Base-by-base conservation (phyloP, 2,329 filamentous ascomycete genomes). In the Aulographum hederae region DNA sequence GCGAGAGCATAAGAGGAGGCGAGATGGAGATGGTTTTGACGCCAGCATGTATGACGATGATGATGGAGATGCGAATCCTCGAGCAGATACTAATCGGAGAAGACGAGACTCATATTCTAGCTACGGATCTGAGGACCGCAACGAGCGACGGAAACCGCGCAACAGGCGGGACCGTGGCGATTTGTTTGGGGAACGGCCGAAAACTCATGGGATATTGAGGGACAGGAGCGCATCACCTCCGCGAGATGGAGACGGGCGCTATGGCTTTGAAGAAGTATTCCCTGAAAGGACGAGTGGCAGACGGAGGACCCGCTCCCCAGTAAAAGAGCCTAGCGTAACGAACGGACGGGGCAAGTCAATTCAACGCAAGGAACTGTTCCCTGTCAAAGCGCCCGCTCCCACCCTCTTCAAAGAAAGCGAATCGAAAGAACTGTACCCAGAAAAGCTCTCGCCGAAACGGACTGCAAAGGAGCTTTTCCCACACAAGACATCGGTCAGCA, bases 41-140 rank as follows among this genome's bases (percentile, higher is more conserved):
- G 78, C 73, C 21, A 78, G 69, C 44, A 77, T 93, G 61, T 92
- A 91, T 52, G 82, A 89, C 40, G 82, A 92, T 44, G 67, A 69
- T 37, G 54, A 45, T 19, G 45, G 47, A 46, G 13, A 43, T 53
- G 12, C 54, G 42, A 39, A 41, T 31, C 45, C 28, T 36, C 41
- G 39, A 43, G 26, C 29, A 12, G 33, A 37, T 11, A 46, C 48
- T 16, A 39, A 43, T 5, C 30, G 35, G 17, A 32, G 37, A 38
- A 46, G 28, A 38, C 43, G 31, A 43, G 47, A n/a, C n/a, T n/a
- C n/a, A n/a, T n/a, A n/a, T n/a, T n/a, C n/a, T n/a, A n/a, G n/a
- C n/a, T n/a, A n/a, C n/a, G n/a, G n/a, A n/a, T n/a, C n/a, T n/a
- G n/a, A n/a, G n/a, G n/a, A n/a, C n/a, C n/a, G n/a, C n/a, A n/a